Percentiles rank a stretch among this genome's conserved stretches.
Evolutionary conservation across 2,329 filamentous ascomycete species (phyloP).

Genomic region (Acephala macrosclerotiorum): DNA sequence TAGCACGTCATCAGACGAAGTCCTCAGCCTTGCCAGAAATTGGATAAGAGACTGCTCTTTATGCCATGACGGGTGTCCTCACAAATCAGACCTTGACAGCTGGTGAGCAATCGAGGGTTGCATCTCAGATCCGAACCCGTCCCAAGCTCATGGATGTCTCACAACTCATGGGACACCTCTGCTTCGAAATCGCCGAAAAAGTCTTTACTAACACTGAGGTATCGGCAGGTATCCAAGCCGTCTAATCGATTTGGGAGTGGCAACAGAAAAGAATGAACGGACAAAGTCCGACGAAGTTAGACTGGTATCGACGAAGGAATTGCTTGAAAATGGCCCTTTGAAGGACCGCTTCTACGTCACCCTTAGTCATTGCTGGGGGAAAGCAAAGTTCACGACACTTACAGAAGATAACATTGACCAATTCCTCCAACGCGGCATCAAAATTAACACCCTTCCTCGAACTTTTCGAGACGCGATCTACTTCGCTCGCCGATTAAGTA

Average conservation of each 20-base stretch:
- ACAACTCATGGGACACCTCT: no score
- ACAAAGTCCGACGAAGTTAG: neutral
- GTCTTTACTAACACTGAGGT: neutral
- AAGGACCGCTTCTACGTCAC: neutral
- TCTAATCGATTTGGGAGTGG: neutral
- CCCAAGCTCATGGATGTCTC: neutral
- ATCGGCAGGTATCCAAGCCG: neutral
- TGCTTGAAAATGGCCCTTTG: neutral
- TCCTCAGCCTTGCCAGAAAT: neutral
- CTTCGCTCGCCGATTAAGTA: neutral
- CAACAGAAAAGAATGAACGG: neutral
- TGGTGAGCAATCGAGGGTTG: neutral
- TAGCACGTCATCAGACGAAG: neutral
- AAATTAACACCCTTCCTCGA: neutral
- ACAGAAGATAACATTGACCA: neutral
- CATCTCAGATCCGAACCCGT: neutral
- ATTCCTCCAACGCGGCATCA: neutral
- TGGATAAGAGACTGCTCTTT: neutral
- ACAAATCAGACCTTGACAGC: neutral
- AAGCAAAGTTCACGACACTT: neutral
- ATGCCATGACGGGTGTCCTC: neutral
- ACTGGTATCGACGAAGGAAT: neutral
- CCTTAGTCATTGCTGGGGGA: neutral
- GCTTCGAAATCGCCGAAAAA: neutral
- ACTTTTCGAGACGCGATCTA: slow-evolving; percentile 1